These are phyloP conservation scores for Beauveria pseudobassiana DNA, from an alignment of 2,329 filamentous ascomycete species.

Conservation along the genomic window DNA sequence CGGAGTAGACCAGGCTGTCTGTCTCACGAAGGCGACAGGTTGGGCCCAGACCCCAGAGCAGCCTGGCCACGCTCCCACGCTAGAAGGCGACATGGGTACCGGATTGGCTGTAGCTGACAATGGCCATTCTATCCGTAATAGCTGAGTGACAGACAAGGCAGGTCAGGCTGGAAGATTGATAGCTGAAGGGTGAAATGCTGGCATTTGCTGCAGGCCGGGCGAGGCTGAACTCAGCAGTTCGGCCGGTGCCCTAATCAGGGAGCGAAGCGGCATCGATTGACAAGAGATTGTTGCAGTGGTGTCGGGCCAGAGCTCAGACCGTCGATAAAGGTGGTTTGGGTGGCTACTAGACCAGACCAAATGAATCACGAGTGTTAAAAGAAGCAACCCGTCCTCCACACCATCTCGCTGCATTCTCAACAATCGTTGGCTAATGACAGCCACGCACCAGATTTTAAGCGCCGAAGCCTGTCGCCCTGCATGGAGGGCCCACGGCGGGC, in stretches of 20 bases:
- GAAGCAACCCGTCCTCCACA: neutral
- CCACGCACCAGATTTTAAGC: constrained; percentile 43
- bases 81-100: neutral
- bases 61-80: neutral
- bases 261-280: neutral
- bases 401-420: neutral
- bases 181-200: neutral
- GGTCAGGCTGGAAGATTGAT: neutral
- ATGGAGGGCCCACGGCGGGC: constrained; percentile 35
- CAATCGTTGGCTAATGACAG: constrained; percentile 30
- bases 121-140: neutral
- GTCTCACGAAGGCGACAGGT: constrained; percentile 1
- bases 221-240: neutral
- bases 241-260: neutral
- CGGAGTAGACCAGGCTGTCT: constrained; percentile 4
- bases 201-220: neutral
- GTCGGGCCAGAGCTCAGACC: neutral
- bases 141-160: neutral
- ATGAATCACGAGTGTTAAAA: neutral
- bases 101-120: neutral
- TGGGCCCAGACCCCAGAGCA: neutral
- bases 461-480: constrained; percentile 45
- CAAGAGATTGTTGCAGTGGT: neutral
- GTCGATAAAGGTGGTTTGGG: neutral
- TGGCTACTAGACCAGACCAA: neutral